phyloP scores from a whole-genome alignment of 768 basidiomycete genomes.

The Mycena indigotica region DNA sequence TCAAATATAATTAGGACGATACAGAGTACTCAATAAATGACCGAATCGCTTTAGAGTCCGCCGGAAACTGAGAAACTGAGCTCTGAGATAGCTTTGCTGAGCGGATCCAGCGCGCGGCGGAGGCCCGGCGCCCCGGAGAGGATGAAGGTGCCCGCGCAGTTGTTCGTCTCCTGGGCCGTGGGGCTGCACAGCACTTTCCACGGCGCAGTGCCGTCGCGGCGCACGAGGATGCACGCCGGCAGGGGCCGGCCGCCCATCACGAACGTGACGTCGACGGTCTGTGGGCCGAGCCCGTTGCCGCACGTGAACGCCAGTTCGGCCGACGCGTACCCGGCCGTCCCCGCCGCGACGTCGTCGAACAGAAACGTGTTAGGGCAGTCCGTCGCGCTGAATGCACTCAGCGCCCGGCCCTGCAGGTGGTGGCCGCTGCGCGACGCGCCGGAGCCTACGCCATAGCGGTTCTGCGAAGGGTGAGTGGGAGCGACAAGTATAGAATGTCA shows the following conservation, averaged over 20 bases:
- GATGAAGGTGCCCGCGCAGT: background rate
- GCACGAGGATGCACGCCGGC: background rate
- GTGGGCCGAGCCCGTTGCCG: background rate
- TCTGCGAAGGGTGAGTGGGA: background rate
- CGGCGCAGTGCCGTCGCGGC: background rate
- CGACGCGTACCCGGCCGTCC: background rate
- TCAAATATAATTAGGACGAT: no score
- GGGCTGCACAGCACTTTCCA: slow-evolving; percentile 5
- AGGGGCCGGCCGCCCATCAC: slow-evolving; percentile 8
- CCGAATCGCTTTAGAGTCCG: no score
- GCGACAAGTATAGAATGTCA: background rate
- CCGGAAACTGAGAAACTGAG: no score
- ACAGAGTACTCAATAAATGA: no score
- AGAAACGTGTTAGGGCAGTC: slow-evolving; percentile 2
- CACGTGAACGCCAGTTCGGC: slow-evolving; percentile 8
- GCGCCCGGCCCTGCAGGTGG: slow-evolving; percentile 4
- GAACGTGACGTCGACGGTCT: slow-evolving; percentile 9
- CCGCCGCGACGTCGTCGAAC: background rate
- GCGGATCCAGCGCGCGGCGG: no score
- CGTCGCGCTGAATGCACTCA: background rate
- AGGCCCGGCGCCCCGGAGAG: background rate
- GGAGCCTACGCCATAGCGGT: slow-evolving; percentile 12
- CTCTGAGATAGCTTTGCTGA: no score
- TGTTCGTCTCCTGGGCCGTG: background rate
- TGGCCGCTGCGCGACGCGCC: slow-evolving; percentile 1